phyloP scores from a whole-genome alignment of 306 rosid species.

The Prunus fruticosa region DNA sequence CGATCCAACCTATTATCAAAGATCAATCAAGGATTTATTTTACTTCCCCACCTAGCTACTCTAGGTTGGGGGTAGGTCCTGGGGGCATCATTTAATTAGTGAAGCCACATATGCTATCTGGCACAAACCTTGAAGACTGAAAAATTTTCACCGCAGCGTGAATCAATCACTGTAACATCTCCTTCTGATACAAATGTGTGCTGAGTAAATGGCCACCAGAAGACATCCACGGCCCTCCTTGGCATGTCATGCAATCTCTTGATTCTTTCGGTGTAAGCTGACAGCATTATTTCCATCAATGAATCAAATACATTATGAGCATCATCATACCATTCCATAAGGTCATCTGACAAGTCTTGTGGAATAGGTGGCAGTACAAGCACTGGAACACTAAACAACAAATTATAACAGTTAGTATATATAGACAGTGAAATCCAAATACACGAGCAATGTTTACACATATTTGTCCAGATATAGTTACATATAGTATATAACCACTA shows the following conservation, averaged over 20 bases:
- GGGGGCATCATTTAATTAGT: not conserved
- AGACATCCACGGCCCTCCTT: conserved; percentile 60
- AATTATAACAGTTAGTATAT: conserved; percentile 11
- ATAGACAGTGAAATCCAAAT: not conserved
- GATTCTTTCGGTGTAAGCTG: conserved; percentile 54
- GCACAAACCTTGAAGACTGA: conserved; percentile 84
- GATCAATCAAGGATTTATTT: too few species aligned
- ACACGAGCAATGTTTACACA: not conserved
- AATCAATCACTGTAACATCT: conserved; percentile 85
- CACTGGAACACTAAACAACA: conserved; percentile 68
- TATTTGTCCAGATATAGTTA: not conserved
- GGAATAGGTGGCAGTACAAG: conserved; percentile 87
- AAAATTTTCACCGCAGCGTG: conserved; percentile 92
- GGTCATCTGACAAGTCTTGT: conserved; percentile 62
- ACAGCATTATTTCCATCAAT: conserved; percentile 67
- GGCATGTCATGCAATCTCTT: conserved; percentile 80
- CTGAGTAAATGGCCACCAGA: conserved; percentile 99
- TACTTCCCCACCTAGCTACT: too few species aligned
- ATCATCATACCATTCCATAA: conserved; percentile 77
- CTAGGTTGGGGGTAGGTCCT: not conserved
- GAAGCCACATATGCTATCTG: conserved; percentile 12
- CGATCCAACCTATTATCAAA: too few species aligned
- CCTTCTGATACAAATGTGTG: conserved; percentile 75
- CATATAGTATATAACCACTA: not conserved
- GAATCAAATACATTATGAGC: conserved; percentile 50